Base-by-base conservation (phyloP, 176 grass and related monocot genomes). In the Hyparrhenia diplandra region DNA sequence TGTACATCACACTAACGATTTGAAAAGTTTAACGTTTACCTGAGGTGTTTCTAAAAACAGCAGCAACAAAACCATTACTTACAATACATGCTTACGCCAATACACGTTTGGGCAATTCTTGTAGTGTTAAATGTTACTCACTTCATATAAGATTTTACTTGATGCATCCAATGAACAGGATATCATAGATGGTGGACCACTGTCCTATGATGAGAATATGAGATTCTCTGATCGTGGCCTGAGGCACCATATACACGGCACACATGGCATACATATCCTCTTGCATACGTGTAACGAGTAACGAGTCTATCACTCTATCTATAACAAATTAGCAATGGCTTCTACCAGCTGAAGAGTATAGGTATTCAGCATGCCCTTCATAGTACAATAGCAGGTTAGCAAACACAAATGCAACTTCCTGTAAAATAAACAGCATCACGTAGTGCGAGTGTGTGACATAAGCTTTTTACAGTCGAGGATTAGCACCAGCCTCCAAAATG, bases 241-340 rank as follows among this genome's bases (percentile, higher is more conserved):
- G 29, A 45, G 45, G 17, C 39, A 54, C 25, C 35, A 32, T 24
- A 57, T 10, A 57, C 54, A 57, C 17, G 73, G 51, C 30, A 41
- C 30, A 71, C n/a, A 76, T 64, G 23, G 16, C 23, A 76, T 71
- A 20, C 47, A 66, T 78, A 78, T 83, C 80, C 55, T 78, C 42
- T 36, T 35, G 43, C 4, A 8, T 47, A 13, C 41, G 13, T 37
- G 16, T 64, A 64, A 11, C 28, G 35, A 4, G 46, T 61, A 65
- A 11, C 39, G 47, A 76, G 47, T 62, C 73, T 82, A 49, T 51
- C 71, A 36, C 64, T 76, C 64, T 76, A 67, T 17, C 54, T 57
- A n/a, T n/a, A 55, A 21, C 20, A 55, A 55, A 55, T 55, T 55
- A 57, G 54, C 39, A 46, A 75, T n/a, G n/a, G n/a, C 49, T 81